phyloP scores from a whole-genome alignment of 1,284 basidiomycete genomes.

The Tilletia indica region DNA sequence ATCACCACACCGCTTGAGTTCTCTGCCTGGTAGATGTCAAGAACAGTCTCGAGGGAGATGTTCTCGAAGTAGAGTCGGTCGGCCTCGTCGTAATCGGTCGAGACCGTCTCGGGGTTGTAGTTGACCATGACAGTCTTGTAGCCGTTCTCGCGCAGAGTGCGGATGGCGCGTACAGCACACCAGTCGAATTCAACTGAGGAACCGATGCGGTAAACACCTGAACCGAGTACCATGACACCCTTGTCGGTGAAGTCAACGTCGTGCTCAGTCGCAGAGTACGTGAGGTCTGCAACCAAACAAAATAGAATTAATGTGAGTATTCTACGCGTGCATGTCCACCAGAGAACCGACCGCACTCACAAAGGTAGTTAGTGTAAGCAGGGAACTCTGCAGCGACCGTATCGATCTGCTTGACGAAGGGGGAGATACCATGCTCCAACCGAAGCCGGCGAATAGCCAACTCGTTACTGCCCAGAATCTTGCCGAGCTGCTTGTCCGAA shows the following conservation, averaged over 20 bases:
- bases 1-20: conserved; percentile 85
- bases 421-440: conserved; percentile 77
- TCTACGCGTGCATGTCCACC: not conserved
- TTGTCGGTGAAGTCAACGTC: conserved; percentile 85
- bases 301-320: not conserved
- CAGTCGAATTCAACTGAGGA: conserved; percentile 99
- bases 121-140: conserved; percentile 98
- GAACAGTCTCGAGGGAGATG: conserved; percentile 90
- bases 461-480: conserved; percentile 78
- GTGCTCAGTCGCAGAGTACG: conserved; percentile 91
- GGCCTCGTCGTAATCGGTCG: conserved; percentile 98
- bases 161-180: conserved; percentile 96
- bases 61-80: conserved; percentile 98
- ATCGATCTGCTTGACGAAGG: conserved; percentile 98
- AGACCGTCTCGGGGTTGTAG: conserved; percentile 98
- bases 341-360: not conserved
- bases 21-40: conserved; percentile 95
- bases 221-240: conserved; percentile 95
- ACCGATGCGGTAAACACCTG: conserved; percentile 96
- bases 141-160: conserved; percentile 90
- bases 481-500: conserved; percentile 85
- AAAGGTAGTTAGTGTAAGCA: conserved; percentile 96
- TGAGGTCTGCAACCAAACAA: conserved; percentile 65
- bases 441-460: conserved; percentile 82
- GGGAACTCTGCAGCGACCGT: conserved; percentile 99